Percentiles rank a stretch among this genome's conserved stretches.
phyloP scores from a whole-genome alignment of 352 stramenopile genomes.

The Globisporangium nodosum region DNA sequence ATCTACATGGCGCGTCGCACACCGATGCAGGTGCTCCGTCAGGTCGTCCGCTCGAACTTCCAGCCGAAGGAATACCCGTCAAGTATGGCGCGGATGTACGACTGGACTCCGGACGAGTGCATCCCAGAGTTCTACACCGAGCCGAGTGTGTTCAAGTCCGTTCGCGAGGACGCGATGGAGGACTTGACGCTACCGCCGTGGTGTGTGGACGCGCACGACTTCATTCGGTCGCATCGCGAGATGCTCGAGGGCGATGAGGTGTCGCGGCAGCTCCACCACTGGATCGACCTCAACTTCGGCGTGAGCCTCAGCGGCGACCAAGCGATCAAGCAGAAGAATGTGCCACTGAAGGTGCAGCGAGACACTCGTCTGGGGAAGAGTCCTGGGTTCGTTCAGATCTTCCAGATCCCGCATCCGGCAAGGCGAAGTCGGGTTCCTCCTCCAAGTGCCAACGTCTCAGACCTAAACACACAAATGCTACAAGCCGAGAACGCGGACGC shows the following conservation, averaged over 20 bases:
- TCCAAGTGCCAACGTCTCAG: background rate
- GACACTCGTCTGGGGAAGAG: slow-evolving; percentile 37
- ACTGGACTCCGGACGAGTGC: slow-evolving; percentile 95
- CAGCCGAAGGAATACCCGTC: slow-evolving; percentile 92
- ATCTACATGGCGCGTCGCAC: slow-evolving; percentile 94
- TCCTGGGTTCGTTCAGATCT: slow-evolving; percentile 75
- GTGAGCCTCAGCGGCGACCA: slow-evolving; percentile 66
- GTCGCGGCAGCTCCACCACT: slow-evolving; percentile 82
- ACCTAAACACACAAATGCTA: no score
- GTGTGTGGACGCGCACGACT: slow-evolving; percentile 57
- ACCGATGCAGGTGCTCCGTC: slow-evolving; percentile 76
- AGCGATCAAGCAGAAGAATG: slow-evolving; percentile 88
- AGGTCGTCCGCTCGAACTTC: slow-evolving; percentile 90
- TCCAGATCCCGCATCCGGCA: slow-evolving; percentile 32
- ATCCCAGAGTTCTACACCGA: slow-evolving; percentile 95
- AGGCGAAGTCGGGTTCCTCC: background rate
- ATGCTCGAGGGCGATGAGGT: slow-evolving; percentile 92
- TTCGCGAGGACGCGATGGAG: slow-evolving; percentile 67
- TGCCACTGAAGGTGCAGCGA: slow-evolving; percentile 60
- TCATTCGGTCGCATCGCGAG: slow-evolving; percentile 86
- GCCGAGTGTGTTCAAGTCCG: slow-evolving; percentile 75
- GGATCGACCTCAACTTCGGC: slow-evolving; percentile 97
- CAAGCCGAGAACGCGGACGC: background rate
- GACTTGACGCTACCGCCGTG: slow-evolving; percentile 74
- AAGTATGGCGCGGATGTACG: slow-evolving; percentile 87